Evolutionary conservation across 2,329 filamentous ascomycete species (phyloP), one percentile per base, ranked within the genome.

Genomic region (Pseudocercospora crystallina): DNA sequence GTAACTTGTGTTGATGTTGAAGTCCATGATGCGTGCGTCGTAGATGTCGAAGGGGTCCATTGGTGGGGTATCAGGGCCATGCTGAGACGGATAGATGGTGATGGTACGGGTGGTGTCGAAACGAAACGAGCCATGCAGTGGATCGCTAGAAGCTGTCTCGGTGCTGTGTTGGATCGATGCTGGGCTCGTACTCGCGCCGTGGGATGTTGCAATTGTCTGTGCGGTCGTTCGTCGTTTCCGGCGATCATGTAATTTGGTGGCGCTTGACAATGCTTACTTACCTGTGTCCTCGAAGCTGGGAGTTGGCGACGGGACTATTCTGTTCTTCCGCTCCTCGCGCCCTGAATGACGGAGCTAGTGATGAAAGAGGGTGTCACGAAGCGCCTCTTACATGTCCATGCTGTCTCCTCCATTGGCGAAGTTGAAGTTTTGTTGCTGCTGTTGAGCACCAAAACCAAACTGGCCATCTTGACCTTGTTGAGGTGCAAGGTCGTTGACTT

Each of bases 371-470:
- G 12, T 35, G 8, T 42, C 32, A 13, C 33, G 31, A 20, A 34
- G 14, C 13, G 31, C 26, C 20, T 42, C 41, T 43, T 53, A 47
- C 69, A 72, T 89, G 67, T 88, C 85, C 84, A 88, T 88, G 35
- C 82, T 83, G 66, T 87, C 85, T 60, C 79, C 81, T 56, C 82
- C 83, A 66, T 84, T 90, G 71, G 89, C 89, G 71, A 99, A 99
- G 83, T 89, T 96, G 83, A 97, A 99, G 69, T 88, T 87, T 61
- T 87, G 86, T 65, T 86, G 82, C 68, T 89, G 85, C 65, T 83
- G 79, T 71, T 79, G 65, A 71, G 85, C 77, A 66, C 87, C 85
- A 73, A 97, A 87, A 65, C 91, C 83, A 72, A 92, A 94, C 50
- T 84, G 84, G 52, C 86, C 86, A 64, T 86, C 83, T 68, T 90